Evolutionary conservation across 805 yeast species (phyloP).

Genomic region (Cyberlindnera mrakii): DNA sequence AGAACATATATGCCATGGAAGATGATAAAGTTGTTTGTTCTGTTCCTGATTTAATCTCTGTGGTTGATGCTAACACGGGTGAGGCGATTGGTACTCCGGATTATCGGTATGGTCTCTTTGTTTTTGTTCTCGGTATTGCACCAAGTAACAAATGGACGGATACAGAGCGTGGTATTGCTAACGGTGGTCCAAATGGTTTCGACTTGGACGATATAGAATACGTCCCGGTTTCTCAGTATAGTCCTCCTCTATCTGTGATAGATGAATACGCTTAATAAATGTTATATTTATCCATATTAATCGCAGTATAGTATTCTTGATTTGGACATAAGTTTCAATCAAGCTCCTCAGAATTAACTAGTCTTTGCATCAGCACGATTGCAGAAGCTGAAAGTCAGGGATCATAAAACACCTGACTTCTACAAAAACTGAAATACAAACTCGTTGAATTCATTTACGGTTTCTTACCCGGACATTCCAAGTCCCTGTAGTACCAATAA

Average conservation of each 20-base stretch:
- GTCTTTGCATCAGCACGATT: too few species aligned
- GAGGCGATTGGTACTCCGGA: slow-evolving; percentile 46
- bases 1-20: slow-evolving; percentile 33
- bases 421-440: slow-evolving; percentile 35
- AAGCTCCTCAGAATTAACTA: too few species aligned
- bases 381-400: too few species aligned
- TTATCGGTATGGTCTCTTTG: slow-evolving; percentile 38
- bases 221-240: slow-evolving; percentile 30
- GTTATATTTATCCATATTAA: too few species aligned
- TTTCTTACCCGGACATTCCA: slow-evolving; percentile 28
- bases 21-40: slow-evolving; percentile 29
- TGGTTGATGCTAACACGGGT: slow-evolving; percentile 36
- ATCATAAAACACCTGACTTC: slow-evolving; percentile 28
- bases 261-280: slow-evolving; percentile 23
- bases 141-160: slow-evolving; percentile 34
- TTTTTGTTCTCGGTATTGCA: slow-evolving; percentile 36
- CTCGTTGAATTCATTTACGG: slow-evolving; percentile 29
- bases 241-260: slow-evolving; percentile 31
- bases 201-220: slow-evolving; percentile 31
- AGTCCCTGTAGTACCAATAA: slow-evolving; percentile 26
- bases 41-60: slow-evolving; percentile 42
- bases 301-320: too few species aligned
- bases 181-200: slow-evolving; percentile 36
- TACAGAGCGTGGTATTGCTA: slow-evolving; percentile 28
- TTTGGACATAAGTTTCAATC: too few species aligned